Evolutionary conservation across 352 stramenopile species (phyloP), one percentile per base, ranked within the genome.

Genomic region (Pythium vanterpoolii): DNA sequence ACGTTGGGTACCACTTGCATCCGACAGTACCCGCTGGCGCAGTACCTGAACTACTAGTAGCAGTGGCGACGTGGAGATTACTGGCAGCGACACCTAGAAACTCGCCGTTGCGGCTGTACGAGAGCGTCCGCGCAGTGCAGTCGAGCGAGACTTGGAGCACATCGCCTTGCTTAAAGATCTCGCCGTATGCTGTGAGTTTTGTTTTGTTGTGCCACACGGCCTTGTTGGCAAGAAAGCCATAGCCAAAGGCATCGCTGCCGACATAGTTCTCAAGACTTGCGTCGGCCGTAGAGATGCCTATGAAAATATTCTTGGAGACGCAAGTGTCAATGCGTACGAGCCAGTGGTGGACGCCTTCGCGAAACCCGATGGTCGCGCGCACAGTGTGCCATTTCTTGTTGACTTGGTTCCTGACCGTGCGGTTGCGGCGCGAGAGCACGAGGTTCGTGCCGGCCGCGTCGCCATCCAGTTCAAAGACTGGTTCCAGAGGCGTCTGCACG

Each of bases 171-270:
- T 68, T 67, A 64, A 96, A 98, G 3, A 44, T 64, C 11, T 93
- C 86, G 7, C 93, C 92, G 49, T 96, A 98, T 24, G 87, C 69
- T 6, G 84, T 90, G 9, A 97, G 51, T 11, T 97, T 98, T 53
- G 95, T 97, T n/a, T 96, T 79, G 59, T 98, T 96, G 65, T 99
- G 97, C 70, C 98, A 99, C 14, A 99, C 74, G 18, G 96, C 96
- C 66, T 98, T 96, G 51, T 98, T 98, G 0, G 96, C 97, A 52
- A 99, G 99, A 52, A 98, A 98, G 11, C 97, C 97, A 96, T 97
- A 99, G 0, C 96, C 98, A 40, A 98, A 84, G 28, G 97, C 92
- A 56, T 99, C 97, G 11, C 96, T 93, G 1, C 97, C 97, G n/a
- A 99, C 79, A 68, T 99, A 99, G 3, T 95, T 98, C 44, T 96